These are phyloP conservation scores for Suhomyces taliae DNA, from an alignment of 1,139 yeast genomes.

Conservation along the genomic window DNA sequence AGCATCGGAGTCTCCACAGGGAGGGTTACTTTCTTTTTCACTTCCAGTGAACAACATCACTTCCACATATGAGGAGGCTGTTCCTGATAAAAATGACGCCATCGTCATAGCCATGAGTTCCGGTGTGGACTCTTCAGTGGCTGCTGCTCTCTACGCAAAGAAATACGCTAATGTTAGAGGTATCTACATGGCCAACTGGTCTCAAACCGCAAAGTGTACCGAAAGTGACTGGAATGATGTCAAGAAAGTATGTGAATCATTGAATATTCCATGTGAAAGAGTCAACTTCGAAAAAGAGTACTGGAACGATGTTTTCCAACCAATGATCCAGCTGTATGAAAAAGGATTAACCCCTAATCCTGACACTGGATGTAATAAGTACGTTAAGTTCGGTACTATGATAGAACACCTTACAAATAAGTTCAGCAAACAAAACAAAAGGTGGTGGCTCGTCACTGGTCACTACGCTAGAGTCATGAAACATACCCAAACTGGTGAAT, in stretches of 20 bases:
- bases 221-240: conserved; percentile 92
- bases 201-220: conserved; percentile 65
- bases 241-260: conserved; percentile 55
- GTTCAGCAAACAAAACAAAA: conserved; percentile 25
- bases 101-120: conserved; percentile 91
- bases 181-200: conserved; percentile 93
- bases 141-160: conserved; percentile 69
- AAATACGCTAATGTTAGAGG: conserved; percentile 64
- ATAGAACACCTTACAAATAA: conserved; percentile 49
- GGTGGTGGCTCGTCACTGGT: conserved; percentile 92
- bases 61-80: conserved; percentile 28
- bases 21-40: background rate
- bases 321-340: conserved; percentile 76
- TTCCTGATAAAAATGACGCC: conserved; percentile 54
- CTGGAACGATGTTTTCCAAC: conserved; percentile 89
- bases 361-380: conserved; percentile 82
- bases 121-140: conserved; percentile 93
- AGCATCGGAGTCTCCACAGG: background rate
- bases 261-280: conserved; percentile 69
- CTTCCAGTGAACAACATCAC: conserved; percentile 7
- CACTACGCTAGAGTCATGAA: conserved; percentile 74
- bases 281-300: conserved; percentile 87
- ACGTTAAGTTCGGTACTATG: conserved; percentile 83
- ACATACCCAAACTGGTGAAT: conserved; percentile 26
- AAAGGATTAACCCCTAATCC: conserved; percentile 91